A percentile compares a stretch with the other conserved stretches of the same genome.
These are phyloP conservation scores for Trypanosoma vivax DNA, from an alignment of 208 protist species.

Conservation along the genomic window DNA sequence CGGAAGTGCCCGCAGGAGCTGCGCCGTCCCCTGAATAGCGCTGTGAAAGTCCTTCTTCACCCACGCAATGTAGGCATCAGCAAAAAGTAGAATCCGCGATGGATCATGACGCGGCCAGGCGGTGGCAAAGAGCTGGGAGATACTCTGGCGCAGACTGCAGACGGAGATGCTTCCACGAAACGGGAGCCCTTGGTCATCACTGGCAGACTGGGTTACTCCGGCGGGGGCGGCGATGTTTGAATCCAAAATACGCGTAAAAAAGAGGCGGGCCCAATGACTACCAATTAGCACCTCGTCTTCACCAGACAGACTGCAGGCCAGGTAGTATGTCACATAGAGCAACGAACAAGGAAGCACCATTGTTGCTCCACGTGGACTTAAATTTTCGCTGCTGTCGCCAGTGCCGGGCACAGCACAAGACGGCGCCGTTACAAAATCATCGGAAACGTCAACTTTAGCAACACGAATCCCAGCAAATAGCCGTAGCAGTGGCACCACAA, in stretches of 20 bases:
- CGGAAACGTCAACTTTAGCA: too few relatives aligned
- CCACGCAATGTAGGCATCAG: conserved; percentile 11
- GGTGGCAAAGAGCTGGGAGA: conserved; percentile 3
- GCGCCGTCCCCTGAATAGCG: background rate
- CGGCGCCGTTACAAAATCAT: too few relatives aligned
- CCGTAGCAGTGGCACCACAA: too few relatives aligned
- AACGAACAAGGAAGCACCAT: background rate
- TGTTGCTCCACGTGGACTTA: too few relatives aligned
- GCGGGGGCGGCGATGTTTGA: background rate
- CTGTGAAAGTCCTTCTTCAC: conserved; percentile 8
- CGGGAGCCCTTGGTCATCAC: background rate
- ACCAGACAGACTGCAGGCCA: conserved; percentile 4
- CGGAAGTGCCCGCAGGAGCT: conserved; percentile 1
- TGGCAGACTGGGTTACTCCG: background rate
- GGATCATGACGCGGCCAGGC: background rate
- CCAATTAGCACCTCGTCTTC: background rate
- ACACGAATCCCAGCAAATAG: too few relatives aligned
- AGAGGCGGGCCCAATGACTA: conserved; percentile 8
- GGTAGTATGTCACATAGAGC: conserved; percentile 11
- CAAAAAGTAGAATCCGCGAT: conserved; percentile 2
- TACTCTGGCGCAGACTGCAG: background rate
- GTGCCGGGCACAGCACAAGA: too few relatives aligned
- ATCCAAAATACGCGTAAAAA: conserved; percentile 1
- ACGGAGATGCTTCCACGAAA: background rate
- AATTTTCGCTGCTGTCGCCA: too few relatives aligned